These are phyloP conservation scores for Cystofilobasidium capitatum DNA, from an alignment of 768 basidiomycete genomes.

Conservation along the genomic window DNA sequence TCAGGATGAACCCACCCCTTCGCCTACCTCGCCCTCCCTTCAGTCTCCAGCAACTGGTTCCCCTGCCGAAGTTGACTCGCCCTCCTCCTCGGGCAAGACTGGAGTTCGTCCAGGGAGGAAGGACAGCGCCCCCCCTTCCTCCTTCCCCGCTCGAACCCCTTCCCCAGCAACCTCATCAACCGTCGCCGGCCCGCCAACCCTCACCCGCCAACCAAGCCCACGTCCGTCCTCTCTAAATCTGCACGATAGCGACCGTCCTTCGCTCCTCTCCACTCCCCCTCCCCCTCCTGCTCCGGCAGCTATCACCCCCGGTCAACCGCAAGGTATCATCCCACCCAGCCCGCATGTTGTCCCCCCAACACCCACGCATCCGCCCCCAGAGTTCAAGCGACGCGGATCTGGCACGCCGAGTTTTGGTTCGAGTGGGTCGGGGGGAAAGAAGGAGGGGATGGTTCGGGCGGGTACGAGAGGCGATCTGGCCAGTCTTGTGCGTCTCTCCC, in stretches of 20 bases:
- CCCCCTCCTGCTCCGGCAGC: no score
- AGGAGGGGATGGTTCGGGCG: neutral
- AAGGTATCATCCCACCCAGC: neutral
- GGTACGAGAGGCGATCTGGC: conserved; percentile 16
- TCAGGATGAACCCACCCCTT: neutral
- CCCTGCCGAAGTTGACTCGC: no score
- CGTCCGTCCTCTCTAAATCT: neutral
- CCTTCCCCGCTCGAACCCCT: neutral
- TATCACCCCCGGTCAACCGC: no score
- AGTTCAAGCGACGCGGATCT: neutral
- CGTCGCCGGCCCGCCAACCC: neutral
- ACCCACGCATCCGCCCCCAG: neutral
- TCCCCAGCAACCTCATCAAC: neutral
- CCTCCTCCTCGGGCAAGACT: no score
- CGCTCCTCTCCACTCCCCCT: no score
- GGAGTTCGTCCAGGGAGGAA: no score
- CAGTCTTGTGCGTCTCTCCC: conserved; percentile 10
- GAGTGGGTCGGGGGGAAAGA: neutral
- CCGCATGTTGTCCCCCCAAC: conserved; percentile 9
- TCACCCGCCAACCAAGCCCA: neutral
- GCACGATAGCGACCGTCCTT: neutral
- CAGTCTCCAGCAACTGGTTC: no score
- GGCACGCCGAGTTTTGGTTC: neutral
- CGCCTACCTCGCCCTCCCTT: neutral
- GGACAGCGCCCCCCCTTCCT: neutral